phyloP scores from a whole-genome alignment of 2,329 filamentous ascomycete species.

The Nectriaceae sp. region DNA sequence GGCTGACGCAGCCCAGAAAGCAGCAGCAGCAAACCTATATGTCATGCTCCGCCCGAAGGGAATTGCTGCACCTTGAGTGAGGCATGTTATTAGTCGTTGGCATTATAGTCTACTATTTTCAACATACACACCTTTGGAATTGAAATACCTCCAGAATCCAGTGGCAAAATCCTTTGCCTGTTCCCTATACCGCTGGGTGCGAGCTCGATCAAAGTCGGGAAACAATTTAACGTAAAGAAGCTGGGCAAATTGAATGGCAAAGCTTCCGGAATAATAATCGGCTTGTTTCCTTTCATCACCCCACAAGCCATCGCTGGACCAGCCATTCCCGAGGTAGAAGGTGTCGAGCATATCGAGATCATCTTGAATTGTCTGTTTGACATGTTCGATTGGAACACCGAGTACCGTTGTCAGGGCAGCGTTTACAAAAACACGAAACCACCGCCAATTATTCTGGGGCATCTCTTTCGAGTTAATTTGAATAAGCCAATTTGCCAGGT shows the following conservation, averaged over 20 bases:
- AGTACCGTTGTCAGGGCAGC: conserved; percentile 45
- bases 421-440: conserved; percentile 54
- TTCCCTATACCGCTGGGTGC: conserved; percentile 39
- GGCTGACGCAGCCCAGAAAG: conserved; percentile 48
- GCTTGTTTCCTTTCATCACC: conserved; percentile 38
- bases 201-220: conserved; percentile 39
- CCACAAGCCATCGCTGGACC: conserved; percentile 50
- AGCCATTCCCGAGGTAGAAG: conserved; percentile 47
- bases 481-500: conserved; percentile 43
- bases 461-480: conserved; percentile 46
- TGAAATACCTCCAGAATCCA: conserved; percentile 51
- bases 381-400: conserved; percentile 35
- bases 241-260: conserved; percentile 54
- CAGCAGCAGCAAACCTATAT: conserved; percentile 52
- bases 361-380: conserved; percentile 38
- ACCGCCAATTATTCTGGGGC: conserved; percentile 52
- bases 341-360: conserved; percentile 47
- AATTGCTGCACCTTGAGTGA: conserved; percentile 50
- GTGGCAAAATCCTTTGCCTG: conserved; percentile 43
- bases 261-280: conserved; percentile 56
- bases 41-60: conserved; percentile 54
- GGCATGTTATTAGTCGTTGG: rapidly evolving
- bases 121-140: conserved; percentile 38
- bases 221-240: conserved; percentile 48
- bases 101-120: too few species aligned